phyloP scores from a whole-genome alignment of 1,284 basidiomycete genomes.

The Sanghuangporus weigelae region DNA sequence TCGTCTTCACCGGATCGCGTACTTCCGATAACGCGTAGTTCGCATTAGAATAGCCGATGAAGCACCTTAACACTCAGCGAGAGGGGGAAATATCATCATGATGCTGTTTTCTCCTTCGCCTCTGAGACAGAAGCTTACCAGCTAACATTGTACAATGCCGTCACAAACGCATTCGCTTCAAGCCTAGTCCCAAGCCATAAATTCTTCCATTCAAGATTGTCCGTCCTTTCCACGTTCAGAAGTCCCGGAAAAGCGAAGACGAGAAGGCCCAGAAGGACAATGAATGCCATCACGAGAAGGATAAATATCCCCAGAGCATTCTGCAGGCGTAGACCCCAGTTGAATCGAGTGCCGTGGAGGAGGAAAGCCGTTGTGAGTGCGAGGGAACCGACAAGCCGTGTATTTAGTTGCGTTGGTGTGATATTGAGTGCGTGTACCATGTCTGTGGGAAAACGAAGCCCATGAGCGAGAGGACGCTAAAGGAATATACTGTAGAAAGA shows the following conservation, averaged over 20 bases:
- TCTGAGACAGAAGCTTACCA: conserved; percentile 38
- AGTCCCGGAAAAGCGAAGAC: conserved; percentile 45
- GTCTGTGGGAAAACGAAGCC: conserved; percentile 33
- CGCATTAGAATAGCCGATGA: conserved; percentile 63
- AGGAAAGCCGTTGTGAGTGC: conserved; percentile 54
- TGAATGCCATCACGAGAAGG: conserved; percentile 48
- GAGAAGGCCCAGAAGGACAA: conserved; percentile 54
- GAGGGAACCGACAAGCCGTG: conserved; percentile 46
- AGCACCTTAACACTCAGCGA: conserved; percentile 43
- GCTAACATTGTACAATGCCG: conserved; percentile 60
- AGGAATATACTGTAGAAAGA: background rate
- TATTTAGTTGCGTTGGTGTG: conserved; percentile 40
- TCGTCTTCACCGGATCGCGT: conserved; percentile 57
- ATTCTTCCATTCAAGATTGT: conserved; percentile 47
- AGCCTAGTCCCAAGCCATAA: conserved; percentile 51
- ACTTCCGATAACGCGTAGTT: conserved; percentile 70
- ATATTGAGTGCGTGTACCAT: conserved; percentile 43
- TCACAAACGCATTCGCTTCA: conserved; percentile 53
- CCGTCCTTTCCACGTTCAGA: conserved; percentile 36
- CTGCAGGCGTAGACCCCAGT: conserved; percentile 59
- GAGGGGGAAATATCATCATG: background rate
- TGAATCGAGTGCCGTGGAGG: conserved; percentile 51
- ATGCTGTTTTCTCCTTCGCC: background rate
- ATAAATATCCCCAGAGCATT: conserved; percentile 65
- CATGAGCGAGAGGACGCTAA: background rate